Evolutionary conservation across 1,284 basidiomycete genomes (phyloP).

Genomic region (Papiliotrema flavescens): DNA sequence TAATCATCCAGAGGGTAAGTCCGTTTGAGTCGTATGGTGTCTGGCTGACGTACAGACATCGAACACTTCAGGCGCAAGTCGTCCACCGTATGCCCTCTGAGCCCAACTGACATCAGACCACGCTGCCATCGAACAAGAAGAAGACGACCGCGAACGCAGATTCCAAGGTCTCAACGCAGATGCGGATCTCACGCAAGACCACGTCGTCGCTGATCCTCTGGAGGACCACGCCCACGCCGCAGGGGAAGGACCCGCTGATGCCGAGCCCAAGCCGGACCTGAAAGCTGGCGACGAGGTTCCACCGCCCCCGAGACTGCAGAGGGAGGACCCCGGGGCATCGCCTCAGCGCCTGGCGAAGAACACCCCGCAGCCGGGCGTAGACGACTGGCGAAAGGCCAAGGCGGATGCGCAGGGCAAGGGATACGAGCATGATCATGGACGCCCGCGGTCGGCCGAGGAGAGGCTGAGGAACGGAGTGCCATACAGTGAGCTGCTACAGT

Average conservation of each 20-base stretch:
- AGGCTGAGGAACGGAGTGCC: conserved; percentile 41
- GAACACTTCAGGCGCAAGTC: conserved; percentile 39
- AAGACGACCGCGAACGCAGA: conserved; percentile 57
- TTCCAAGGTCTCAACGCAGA: conserved; percentile 41
- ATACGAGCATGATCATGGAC: conserved; percentile 19
- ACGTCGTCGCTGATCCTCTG: conserved; percentile 41
- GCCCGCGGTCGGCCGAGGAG: conserved; percentile 33
- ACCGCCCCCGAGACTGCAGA: conserved; percentile 13
- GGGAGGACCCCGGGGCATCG: conserved; percentile 23
- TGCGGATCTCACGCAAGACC: conserved; percentile 40
- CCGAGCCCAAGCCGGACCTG: background rate
- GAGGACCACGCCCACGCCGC: conserved; percentile 39
- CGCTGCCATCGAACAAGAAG: conserved; percentile 73
- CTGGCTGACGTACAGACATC: conserved; percentile 29
- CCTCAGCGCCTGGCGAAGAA: conserved; percentile 21
- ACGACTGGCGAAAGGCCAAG: conserved; percentile 17
- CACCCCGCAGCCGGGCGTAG: conserved; percentile 7
- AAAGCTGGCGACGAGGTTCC: conserved; percentile 26
- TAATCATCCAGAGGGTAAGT: conserved; percentile 80
- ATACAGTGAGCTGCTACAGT: conserved; percentile 44
- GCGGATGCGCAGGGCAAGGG: conserved; percentile 15
- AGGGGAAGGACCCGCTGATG: conserved; percentile 32
- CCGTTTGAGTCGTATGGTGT: background rate
- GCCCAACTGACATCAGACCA: conserved; percentile 80
- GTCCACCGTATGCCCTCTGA: conserved; percentile 3